phyloP scores from a whole-genome alignment of 2,329 filamentous ascomycete genomes.

The Fusarium robinianum region DNA sequence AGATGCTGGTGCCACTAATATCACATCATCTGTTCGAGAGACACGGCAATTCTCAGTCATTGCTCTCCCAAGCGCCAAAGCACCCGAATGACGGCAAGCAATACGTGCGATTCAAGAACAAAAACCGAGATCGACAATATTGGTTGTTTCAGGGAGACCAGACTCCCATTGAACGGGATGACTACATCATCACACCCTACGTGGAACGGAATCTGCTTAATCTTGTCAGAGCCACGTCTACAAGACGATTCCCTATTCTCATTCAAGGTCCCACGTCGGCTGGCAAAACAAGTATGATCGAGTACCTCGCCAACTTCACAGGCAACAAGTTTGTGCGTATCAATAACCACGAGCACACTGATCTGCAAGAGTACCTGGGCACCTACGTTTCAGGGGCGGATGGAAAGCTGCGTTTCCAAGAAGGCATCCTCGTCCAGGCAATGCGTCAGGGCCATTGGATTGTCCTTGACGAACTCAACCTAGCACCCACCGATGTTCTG shows the following conservation, averaged over 20 bases:
- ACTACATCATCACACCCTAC: slow-evolving; percentile 97
- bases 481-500: slow-evolving; percentile 94
- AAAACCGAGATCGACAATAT: slow-evolving; percentile 71
- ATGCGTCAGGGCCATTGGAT: slow-evolving; percentile 96
- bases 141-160: slow-evolving; percentile 80
- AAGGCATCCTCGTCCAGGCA: slow-evolving; percentile 90
- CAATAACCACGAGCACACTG: slow-evolving; percentile 99
- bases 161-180: slow-evolving; percentile 69
- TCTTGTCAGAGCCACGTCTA: slow-evolving; percentile 90
- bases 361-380: slow-evolving; percentile 95
- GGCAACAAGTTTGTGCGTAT: slow-evolving; percentile 98
- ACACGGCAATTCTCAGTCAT: slow-evolving; percentile 66
- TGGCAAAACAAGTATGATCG: slow-evolving; percentile 99
- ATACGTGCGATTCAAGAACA: slow-evolving; percentile 79
- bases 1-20: slow-evolving; percentile 77
- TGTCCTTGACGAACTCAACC: slow-evolving; percentile 93
- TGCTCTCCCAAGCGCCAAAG: slow-evolving; percentile 78
- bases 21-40: slow-evolving; percentile 77
- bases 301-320: slow-evolving; percentile 94
- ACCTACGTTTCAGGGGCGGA: slow-evolving; percentile 87
- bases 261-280: slow-evolving; percentile 97
- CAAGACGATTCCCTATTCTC: slow-evolving; percentile 86
- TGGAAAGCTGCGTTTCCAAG: slow-evolving; percentile 86
- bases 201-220: slow-evolving; percentile 95
- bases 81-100: slow-evolving; percentile 74